Base-by-base conservation (phyloP, 495 filamentous ascomycete genomes). In the Cryomyces antarcticus region DNA sequence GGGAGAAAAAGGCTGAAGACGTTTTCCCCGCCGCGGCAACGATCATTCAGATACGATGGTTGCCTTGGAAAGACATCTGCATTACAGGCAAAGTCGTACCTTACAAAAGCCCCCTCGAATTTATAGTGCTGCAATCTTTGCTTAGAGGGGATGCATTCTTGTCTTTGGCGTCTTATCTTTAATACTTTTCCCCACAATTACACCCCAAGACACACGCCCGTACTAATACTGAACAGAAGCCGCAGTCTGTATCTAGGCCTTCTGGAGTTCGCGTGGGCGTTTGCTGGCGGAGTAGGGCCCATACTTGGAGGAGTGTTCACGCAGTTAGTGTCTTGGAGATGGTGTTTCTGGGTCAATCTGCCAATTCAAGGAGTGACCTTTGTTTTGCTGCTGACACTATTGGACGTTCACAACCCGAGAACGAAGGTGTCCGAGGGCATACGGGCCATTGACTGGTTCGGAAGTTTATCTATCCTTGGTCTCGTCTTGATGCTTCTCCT, bases 281-380 rank as follows among this genome's bases (percentile, higher is more conserved):
- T 77, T 30, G 72, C 71, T 3, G 68, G 64, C 7, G 69, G 64
- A 5, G 52, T 76, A 5, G 81, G 81, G 0, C 81, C 80, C 1
- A 52, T 86, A 3, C 59, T 84, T 2, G 80, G 80, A 9, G 80
- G 80, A 13, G 64, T 67, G 2, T 76, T 87, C 40, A 69, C 79
- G 0, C 62, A 77, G 38, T 60, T 65, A 4, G 63, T 73, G 10
- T 63, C 62, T 4, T 85, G 80, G 81, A 53, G 75, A 30, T 79
- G 75, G 66, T 69, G 69, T 30, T 84, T 79, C 54, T 82, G 73
- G 72, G 73, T 84, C 60, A 83, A 83, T 44, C 58, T 81, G 1
- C 79, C 80, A 0, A 63, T 79, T 35, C 71, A 65, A 6, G 65
- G 68, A 0, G 46, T 64, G 0, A 63, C 75, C 0, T 67, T 78